Conservation (phyloP, 805 yeast species). For the Lipomyces yamadae region DNA sequence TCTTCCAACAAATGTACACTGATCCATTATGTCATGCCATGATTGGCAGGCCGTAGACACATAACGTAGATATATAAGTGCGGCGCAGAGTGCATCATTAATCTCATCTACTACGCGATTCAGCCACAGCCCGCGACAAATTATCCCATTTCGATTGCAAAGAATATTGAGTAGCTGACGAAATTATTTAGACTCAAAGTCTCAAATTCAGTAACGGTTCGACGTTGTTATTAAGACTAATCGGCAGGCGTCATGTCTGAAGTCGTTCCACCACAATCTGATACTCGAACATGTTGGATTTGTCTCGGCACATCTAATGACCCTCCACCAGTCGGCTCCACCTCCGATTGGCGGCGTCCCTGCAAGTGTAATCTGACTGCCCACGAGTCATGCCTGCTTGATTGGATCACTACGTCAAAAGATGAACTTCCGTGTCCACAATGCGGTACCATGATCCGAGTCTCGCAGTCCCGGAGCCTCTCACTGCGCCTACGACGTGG, state of each 20-base stretch:
- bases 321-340: conserved; percentile 43
- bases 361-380: conserved; percentile 54
- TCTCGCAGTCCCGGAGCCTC: conserved; percentile 13
- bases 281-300: conserved; percentile 49
- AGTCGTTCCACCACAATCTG: neutral
- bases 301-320: conserved; percentile 46
- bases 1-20: neutral
- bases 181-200: neutral
- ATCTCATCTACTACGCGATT: no score
- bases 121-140: neutral
- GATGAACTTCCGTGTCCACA: conserved; percentile 29
- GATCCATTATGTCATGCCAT: neutral
- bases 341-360: conserved; percentile 53
- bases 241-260: conserved; percentile 1
- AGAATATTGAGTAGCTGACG: neutral
- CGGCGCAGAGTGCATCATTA: no score
- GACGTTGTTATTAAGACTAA: neutral
- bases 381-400: conserved; percentile 52
- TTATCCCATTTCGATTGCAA: neutral
- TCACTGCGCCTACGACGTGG: conserved; percentile 15
- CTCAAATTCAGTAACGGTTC: neutral
- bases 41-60: neutral
- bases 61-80: no score
- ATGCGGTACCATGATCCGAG: conserved; percentile 20
- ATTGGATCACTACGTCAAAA: conserved; percentile 45